phyloP scores from a whole-genome alignment of 371 early-diverging fungal species.

The Lichtheimia hyalospora region DNA sequence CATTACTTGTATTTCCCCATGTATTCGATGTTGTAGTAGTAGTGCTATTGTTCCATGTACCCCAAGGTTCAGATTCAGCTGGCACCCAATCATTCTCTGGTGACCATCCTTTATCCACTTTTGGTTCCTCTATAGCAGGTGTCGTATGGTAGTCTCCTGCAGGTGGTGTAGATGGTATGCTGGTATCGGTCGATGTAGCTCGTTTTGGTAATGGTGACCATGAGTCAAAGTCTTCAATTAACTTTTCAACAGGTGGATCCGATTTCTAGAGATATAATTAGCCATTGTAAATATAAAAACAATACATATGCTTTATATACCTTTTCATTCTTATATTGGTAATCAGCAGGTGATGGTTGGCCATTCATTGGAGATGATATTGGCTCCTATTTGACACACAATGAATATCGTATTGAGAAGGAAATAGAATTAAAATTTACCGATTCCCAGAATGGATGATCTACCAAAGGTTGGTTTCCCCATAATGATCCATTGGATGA shows the following conservation, averaged over 20 bases:
- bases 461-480: slow-evolving; percentile 8
- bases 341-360: no score
- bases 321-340: no score
- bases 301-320: no score
- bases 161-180: background rate
- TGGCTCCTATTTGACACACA: no score
- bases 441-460: slow-evolving; percentile 20
- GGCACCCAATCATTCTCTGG: background rate
- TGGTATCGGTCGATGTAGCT: background rate
- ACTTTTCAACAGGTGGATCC: background rate
- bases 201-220: background rate
- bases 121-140: no score
- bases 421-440: no score
- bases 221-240: slow-evolving; percentile 1
- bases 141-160: background rate
- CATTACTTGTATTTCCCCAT: background rate
- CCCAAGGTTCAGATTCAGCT: background rate
- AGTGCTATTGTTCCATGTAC: background rate
- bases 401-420: no score
- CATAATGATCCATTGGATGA: slow-evolving; percentile 3
- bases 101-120: background rate
- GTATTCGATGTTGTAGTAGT: background rate
- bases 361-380: no score
- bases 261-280: no score
- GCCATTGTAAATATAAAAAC: no score